Conservation (phyloP, 495 filamentous ascomycete genomes). For the Penicillium nucicola region DNA sequence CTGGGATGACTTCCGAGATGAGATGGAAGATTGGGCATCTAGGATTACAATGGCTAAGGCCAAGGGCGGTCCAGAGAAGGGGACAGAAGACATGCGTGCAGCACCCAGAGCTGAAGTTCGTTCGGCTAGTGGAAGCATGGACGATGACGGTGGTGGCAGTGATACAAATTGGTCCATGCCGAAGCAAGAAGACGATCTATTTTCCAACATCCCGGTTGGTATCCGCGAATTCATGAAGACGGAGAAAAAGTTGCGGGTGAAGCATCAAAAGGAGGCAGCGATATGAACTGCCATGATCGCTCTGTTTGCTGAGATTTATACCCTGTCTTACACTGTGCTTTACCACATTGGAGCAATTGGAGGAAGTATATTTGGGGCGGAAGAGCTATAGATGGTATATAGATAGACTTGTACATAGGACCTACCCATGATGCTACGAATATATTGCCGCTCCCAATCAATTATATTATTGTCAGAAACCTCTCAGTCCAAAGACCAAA, state of each 20-base stretch:
- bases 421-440: slow-evolving; percentile 6
- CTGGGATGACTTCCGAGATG: slow-evolving; percentile 88
- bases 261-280: slow-evolving; percentile 45
- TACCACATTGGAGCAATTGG: neutral
- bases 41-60: slow-evolving; percentile 54
- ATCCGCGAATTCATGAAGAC: slow-evolving; percentile 97
- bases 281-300: slow-evolving; percentile 9
- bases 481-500: neutral
- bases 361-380: neutral
- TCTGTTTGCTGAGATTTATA: slow-evolving; percentile 2
- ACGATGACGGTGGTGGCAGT: slow-evolving; percentile 78
- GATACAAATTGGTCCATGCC: slow-evolving; percentile 59
- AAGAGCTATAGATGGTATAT: slow-evolving; percentile 16
- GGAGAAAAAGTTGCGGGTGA: slow-evolving; percentile 86
- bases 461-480: neutral
- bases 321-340: slow-evolving; percentile 8
- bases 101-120: slow-evolving; percentile 36
- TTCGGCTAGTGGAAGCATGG: slow-evolving; percentile 57
- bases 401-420: slow-evolving; percentile 23
- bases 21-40: slow-evolving; percentile 82
- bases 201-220: slow-evolving; percentile 82
- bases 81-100: slow-evolving; percentile 33
- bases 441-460: neutral
- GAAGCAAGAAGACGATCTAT: slow-evolving; percentile 51
- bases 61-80: slow-evolving; percentile 16